Conservation (phyloP, 108 stramenopile species). For the Schizochytrium sp. region DNA sequence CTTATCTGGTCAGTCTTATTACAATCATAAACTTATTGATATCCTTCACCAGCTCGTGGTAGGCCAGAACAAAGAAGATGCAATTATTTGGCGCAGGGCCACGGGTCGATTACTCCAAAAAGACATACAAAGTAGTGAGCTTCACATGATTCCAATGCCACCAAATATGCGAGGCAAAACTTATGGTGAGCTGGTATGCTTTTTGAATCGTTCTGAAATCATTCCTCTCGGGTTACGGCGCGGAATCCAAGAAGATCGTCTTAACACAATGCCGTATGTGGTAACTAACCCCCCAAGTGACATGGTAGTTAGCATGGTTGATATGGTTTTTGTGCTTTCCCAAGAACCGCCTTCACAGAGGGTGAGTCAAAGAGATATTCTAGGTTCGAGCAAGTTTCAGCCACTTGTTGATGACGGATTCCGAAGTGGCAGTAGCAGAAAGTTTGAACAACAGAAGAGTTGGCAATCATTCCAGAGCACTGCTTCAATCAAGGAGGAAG, state of each 20-base stretch:
- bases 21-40: constrained; percentile 49
- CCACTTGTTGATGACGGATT: background rate
- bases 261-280: constrained; percentile 40
- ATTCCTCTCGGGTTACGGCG: constrained; percentile 39
- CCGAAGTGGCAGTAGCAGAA: too few species aligned
- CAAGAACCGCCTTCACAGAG: background rate
- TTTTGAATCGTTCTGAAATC: background rate
- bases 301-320: background rate
- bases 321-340: constrained; percentile 38
- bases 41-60: constrained; percentile 55
- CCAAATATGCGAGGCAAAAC: background rate
- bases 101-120: background rate
- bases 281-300: constrained; percentile 47
- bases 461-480: too few species aligned
- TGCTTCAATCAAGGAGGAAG: too few species aligned
- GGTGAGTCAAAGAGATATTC: background rate
- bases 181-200: constrained; percentile 8
- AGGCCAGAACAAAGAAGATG: background rate
- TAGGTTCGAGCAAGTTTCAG: background rate
- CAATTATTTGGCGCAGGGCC: background rate
- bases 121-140: constrained; percentile 12
- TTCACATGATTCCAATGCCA: constrained; percentile 39
- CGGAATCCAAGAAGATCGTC: background rate
- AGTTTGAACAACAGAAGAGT: too few species aligned
- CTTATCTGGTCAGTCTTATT: constrained; percentile 29